These are phyloP conservation scores for Coemansia asiatica DNA, from an alignment of 192 early-diverging fungal species.

Conservation along the genomic window DNA sequence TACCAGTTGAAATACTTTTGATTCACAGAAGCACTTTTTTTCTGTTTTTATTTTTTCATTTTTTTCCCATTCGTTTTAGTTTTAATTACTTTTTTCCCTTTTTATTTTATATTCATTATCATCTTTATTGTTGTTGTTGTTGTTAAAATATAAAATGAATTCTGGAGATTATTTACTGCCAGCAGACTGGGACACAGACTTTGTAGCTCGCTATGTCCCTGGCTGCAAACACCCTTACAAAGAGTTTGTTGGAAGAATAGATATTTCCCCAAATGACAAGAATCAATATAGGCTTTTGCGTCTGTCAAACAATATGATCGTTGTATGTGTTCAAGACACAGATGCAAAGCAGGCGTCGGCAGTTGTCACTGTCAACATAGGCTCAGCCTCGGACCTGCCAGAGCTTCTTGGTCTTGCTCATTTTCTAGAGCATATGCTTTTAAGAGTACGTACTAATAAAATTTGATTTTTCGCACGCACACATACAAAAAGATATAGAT, in stretches of 20 bases:
- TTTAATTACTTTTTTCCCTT: neutral
- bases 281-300: constrained; percentile 57
- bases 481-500: neutral
- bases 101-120: neutral
- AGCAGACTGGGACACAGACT: constrained; percentile 7
- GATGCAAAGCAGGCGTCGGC: constrained; percentile 57
- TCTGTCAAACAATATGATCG: constrained; percentile 58
- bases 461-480: too few species aligned
- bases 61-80: too few species aligned
- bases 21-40: too few species aligned
- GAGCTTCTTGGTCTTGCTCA: constrained; percentile 65
- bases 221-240: neutral
- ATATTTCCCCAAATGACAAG: constrained; percentile 56
- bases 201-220: neutral
- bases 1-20: too few species aligned
- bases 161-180: neutral
- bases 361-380: constrained; percentile 60
- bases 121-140: neutral
- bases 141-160: neutral
- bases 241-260: constrained; percentile 13
- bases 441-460: constrained; percentile 45
- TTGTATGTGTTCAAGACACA: constrained; percentile 58
- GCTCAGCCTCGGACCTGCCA: constrained; percentile 59
- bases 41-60: too few species aligned
- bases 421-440: constrained; percentile 68